phyloP scores from a whole-genome alignment of 1,139 yeast genomes.

The Kodamaea derodonti region DNA sequence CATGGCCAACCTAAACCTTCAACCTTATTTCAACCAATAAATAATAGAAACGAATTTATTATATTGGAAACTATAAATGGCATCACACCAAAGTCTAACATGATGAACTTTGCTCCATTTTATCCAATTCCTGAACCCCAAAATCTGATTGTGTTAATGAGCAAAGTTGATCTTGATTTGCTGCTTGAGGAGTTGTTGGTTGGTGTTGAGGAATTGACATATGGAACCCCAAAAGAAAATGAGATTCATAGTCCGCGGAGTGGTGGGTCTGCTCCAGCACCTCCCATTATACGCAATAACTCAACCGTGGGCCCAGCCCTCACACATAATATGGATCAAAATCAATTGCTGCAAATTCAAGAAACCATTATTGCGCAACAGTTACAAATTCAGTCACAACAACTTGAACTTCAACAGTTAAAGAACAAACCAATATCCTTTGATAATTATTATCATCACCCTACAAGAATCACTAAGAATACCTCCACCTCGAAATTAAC shows the following conservation, averaged over 20 bases:
- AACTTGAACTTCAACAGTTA: background rate
- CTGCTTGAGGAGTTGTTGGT: constrained; percentile 17
- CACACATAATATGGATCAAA: background rate
- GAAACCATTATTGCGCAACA: background rate
- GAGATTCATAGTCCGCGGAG: background rate
- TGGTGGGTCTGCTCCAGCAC: background rate
- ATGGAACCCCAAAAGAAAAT: constrained; percentile 8
- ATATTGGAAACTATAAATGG: constrained; percentile 14
- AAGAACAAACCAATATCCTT: background rate
- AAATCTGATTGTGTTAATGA: background rate
- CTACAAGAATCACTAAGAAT: constrained; percentile 14
- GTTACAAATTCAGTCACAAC: constrained; percentile 1
- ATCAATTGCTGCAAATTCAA: background rate
- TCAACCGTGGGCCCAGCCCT: background rate
- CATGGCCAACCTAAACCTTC: constrained; percentile 9
- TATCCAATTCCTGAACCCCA: constrained; percentile 20
- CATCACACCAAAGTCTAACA: constrained; percentile 20
- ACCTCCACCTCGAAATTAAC: constrained; percentile 18
- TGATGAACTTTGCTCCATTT: constrained; percentile 27
- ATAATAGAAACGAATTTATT: constrained; percentile 7
- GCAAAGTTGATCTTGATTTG: constrained; percentile 11
- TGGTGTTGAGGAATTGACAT: constrained; percentile 21
- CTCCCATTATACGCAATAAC: background rate
- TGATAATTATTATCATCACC: constrained; percentile 8
- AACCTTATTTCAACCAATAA: constrained; percentile 13